Evolutionary conservation across 805 yeast genomes (phyloP), one percentile per base, ranked within the genome.

Genomic region (Pichia sporocuriosa): DNA sequence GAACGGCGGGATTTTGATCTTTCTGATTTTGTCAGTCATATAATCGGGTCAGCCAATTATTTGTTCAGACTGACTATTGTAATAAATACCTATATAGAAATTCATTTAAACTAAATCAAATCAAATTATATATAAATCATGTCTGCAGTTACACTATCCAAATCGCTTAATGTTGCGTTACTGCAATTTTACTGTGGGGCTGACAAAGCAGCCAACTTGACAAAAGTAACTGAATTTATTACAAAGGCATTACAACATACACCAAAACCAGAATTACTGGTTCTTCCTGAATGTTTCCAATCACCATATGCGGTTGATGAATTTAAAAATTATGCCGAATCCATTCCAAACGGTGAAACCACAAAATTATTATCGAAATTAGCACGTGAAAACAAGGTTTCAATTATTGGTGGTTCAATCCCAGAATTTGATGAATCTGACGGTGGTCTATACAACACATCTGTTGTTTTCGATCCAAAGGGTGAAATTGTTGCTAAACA

Each of bases 201-300:
- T 1, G 89, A 86, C 61, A 93, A 93, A 61, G 63, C 75, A 1
- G 82, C 81, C 50, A 93, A 93, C 62, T 67, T 90, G 46, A 57
- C 69, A 37, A 79, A 82, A 51, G 95, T 85, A 4, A 70, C 74
- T 37, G 69, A 68, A 10, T 78, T 73, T 51, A 76, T 87, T 35
- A 68, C 69, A 19, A 75, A 73, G 43, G 97, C 97, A 1, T 46
- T 81, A 32, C 35, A 43, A 11, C 58, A 68, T 42, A 78, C 81
- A 20, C 70, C 77, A 15, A 56, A 62, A 20, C 75, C 79, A 7
- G 84, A 89, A 53, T 67, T 90, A 32, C 75, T 93, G 10, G 86
- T 93, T 49, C 67, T 93, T 25, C 98, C 98, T 8, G 97, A 93
- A 65, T 88, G 96, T 66, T 90, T 89, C 75, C 93, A 90, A 61